Evolutionary conservation across 352 stramenopile species (phyloP), one percentile per base, ranked within the genome.

Genomic region (Phytophthora europaea): DNA sequence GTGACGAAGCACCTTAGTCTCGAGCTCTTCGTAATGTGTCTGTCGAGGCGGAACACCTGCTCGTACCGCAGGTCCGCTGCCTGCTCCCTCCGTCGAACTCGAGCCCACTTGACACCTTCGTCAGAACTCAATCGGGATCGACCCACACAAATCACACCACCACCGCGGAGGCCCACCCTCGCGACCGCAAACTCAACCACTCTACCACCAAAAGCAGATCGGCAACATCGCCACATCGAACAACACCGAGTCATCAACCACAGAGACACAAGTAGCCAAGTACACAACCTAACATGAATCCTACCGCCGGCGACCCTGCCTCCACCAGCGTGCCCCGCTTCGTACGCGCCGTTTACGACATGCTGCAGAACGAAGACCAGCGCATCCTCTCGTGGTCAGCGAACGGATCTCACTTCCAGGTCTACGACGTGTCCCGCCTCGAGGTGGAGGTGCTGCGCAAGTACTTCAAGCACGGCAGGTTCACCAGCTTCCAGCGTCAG

Each of bases 381-480:
- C 58, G 66, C 48, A 85, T 89, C 61, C 47, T 90, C 2, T 71
- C 72, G 23, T 90, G 83, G 83, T 83, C 80, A 22, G 55, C 55
- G 26, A 70, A 89, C 57, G 85, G 85, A 64, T 59, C 89, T 52
- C 83, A 87, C 16, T 97, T 98, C 58, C 78, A 93, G 64, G 93
- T 97, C 70, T 86, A 89, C 68, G 79, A 96, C 75, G 79, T 90
- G 50, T 80, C 83, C 22, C 66, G 56, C 18, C 84, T 97, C 63
- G 83, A 83, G 67, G 55, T 73, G 31, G 55, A 80, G 43, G 83
- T 98, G 54, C 80, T 98, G 13, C 93, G 92, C 31, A 92, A 93
- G 73, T 98, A 98, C 83, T 98, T 98, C 73, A 98, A 98, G 73
- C 94, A 98, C 78, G 81, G 87, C 70, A 97, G 94, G 72, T 97